Percentiles rank a stretch among this genome's conserved stretches.
Evolutionary conservation across 176 grass and related monocot genomes (phyloP).

Genomic region (Pontederia paniculata): DNA sequence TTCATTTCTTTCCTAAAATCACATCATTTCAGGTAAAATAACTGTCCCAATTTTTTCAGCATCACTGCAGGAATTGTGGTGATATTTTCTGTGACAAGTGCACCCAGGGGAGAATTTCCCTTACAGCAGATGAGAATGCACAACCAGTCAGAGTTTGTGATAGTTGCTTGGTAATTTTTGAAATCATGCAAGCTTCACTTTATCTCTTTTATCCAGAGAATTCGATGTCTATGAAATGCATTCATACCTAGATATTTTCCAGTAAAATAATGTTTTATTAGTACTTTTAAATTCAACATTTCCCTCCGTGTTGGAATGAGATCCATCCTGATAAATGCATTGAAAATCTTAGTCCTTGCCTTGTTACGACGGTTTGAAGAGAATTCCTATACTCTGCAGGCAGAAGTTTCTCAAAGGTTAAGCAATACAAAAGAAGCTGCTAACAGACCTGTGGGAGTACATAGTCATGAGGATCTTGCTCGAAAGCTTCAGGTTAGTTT

Average conservation of each 20-base stretch:
- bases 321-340: too few relatives aligned
- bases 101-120: constrained; percentile 73
- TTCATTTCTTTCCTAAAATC: background rate
- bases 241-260: too few relatives aligned
- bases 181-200: background rate
- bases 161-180: constrained; percentile 73
- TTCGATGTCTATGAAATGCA: too few relatives aligned
- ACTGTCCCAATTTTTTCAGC: constrained; percentile 40
- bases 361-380: background rate
- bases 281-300: too few relatives aligned
- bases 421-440: constrained; percentile 60
- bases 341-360: too few relatives aligned
- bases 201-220: background rate
- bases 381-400: constrained; percentile 14
- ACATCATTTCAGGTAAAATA: background rate
- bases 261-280: too few relatives aligned
- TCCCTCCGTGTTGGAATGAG: too few relatives aligned
- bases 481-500: constrained; percentile 66
- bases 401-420: constrained; percentile 76
- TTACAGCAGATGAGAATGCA: constrained; percentile 66
- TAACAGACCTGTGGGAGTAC: constrained; percentile 44
- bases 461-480: constrained; percentile 92
- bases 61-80: constrained; percentile 96
- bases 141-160: constrained; percentile 83
- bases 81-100: constrained; percentile 99